Evolutionary conservation across 1,284 basidiomycete genomes (phyloP).

Genomic region (Cryptococcus amylolentus): DNA sequence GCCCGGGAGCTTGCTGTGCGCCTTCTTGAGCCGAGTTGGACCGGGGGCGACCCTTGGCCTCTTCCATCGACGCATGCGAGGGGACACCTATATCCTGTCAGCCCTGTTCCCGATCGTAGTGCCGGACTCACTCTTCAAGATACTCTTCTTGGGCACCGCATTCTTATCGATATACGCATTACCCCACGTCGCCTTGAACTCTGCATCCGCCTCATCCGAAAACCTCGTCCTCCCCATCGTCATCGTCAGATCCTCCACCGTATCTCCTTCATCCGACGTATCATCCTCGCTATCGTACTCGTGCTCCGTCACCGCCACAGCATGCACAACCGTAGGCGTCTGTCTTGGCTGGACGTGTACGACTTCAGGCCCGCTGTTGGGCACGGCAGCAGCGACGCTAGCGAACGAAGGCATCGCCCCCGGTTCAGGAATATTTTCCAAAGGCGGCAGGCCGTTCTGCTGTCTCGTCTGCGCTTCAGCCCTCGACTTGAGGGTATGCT

Average conservation of each 20-base stretch:
- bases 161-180: constrained; percentile 63
- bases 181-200: constrained; percentile 60
- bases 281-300: constrained; percentile 64
- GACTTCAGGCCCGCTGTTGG: constrained; percentile 21
- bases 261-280: constrained; percentile 38
- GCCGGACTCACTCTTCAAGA: constrained; percentile 73
- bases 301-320: constrained; percentile 54
- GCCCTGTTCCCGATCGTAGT: constrained; percentile 2
- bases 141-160: constrained; percentile 71
- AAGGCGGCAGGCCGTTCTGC: background rate
- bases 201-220: constrained; percentile 42
- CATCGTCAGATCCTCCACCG: constrained; percentile 67
- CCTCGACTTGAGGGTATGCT: constrained; percentile 69
- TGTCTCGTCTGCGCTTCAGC: constrained; percentile 58
- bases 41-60: constrained; percentile 54
- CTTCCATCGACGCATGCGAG: constrained; percentile 6
- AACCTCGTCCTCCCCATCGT: constrained; percentile 48
- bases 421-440: background rate
- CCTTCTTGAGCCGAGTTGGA: constrained; percentile 69
- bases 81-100: constrained; percentile 27
- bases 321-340: constrained; percentile 33
- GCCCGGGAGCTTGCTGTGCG: constrained; percentile 61
- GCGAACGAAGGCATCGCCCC: constrained; percentile 10
- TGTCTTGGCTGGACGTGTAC: constrained; percentile 23
- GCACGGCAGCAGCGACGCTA: constrained; percentile 32